Evolutionary conservation across 169 alveolate species (phyloP), one percentile per base, ranked within the genome.

Genomic region (Plasmodium vivax): DNA sequence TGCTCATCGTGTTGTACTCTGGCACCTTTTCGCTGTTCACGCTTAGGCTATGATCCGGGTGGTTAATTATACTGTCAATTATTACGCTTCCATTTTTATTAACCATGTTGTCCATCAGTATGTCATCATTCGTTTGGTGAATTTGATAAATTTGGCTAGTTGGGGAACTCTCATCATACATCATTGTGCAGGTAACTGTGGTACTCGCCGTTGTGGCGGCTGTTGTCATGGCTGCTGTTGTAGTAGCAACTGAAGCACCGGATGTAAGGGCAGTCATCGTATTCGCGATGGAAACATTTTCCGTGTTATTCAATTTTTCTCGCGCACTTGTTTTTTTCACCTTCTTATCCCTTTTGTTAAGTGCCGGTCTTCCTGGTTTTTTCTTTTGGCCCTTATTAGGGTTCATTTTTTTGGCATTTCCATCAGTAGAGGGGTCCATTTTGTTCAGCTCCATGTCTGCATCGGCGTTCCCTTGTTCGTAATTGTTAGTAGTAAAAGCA

Each of bases 41-140:
- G n/a, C 54, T 51, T 38, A 77, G 7, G 4, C 16, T 85, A 4
- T n/a, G 3, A 51, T 77, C 85, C 45, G 71, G 82, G n/a, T 41
- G 83, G n/a, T 75, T 87, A 71, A 75, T 87, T 87, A 36, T 79
- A 2, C n/a, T 56, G 34, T 87, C 88, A 51, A 30, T 77, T 75
- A 14, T 14, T 54, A 58, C 56, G 30, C 47, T 19, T 3, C 27
- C 54, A 2, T 84, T 84, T 41, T 84, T 82, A 56, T 54, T 27
- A 34, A 80, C 4, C 51, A 80, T 16, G 71, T 54, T 56, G 38
- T 82, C 79, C 34, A 68, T 84, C 56, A 41, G 16, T 71, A 68
- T 30, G 5, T 87, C 77, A 10, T 58, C 80, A 27, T 54, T 34
- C 3, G 93, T 2, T 87, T 77, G 81, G n/a, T 79, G 72, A 6